Base-by-base conservation (phyloP, 1,139 yeast species). In the Wickerhamomyces sp. region DNA sequence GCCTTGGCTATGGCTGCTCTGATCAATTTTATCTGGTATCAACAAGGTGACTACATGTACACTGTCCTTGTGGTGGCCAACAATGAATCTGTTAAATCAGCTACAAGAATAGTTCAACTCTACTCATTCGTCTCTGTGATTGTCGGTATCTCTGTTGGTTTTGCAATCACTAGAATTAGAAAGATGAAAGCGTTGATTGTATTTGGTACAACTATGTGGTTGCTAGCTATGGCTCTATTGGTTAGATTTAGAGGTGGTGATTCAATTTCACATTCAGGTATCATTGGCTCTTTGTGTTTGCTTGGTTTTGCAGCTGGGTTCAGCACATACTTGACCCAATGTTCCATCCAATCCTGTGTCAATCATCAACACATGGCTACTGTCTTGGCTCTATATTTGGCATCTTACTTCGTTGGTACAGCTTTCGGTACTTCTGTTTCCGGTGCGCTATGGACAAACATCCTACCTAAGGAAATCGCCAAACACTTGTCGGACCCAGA, bases 231-330 rank as follows among this genome's bases (percentile, higher is more conserved):
- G 55, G 87, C 84, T 36, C 49, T 79, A 36, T 62, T 79, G 44
- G 59, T 69, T 42, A 65, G 65, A 44, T 78, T 51, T 59, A 66
- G 85, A 52, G 77, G 76, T 32, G 69, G 66, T 34, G 63, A 59
- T 36, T 53, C 58, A 17, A 63, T 65, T 22, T 46, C 70, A 19
- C 62, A 64, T 36, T 50, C 64, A 31, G 86, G 87, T 42, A 66
- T 79, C 32, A 73, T 80, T 52, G 87, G 83, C 12, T 70, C 80
- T 10, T 65, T 75, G 45, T 73, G 80, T 54, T 50, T 78, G 26
- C 57, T 79, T 51, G 88, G 88, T 51, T 72, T 80, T 39, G 87
- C 84, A 45, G 84, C 84, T 35, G 86, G 86, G 23, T 71, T 79
- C 55, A 76, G 78, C 62, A 38, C 41, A 16, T 38, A 38, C 19